Evolutionary conservation across 148 eudicot species (phyloP), one percentile per base, ranked within the genome.

Genomic region (Fallopia convolvulus): DNA sequence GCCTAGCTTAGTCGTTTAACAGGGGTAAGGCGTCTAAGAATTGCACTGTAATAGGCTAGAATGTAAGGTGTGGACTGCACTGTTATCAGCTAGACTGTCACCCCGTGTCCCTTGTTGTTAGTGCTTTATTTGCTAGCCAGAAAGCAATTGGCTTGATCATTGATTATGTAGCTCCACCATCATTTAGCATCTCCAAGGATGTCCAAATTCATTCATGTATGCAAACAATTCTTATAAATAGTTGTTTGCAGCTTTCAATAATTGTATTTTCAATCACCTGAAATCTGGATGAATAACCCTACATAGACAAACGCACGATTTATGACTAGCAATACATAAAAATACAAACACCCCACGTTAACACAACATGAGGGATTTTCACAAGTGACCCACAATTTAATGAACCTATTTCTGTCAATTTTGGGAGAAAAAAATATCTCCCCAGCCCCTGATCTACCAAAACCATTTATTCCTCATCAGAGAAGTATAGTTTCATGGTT

Each of bases 401-500:
- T 23, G 33, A 61, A 26, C 36, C 68, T 61, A 61, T 33, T 30
- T 15, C n/a, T 36, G 44, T 68, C 44, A 68, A 68, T 63, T 13
- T 36, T 3, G 20, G 42, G 5, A 36, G 36, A 68, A 36, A 15
- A 15, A 26, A 61, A 23, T 61, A 3, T 53, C 60, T 53, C 23
- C 9, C 60, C 60, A 58, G 30, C 30, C 65, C 3, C 65, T 21
- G 32, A 21, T 21, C 68, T 61, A 11, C 68, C 68, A 33, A 13
- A 66, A 13, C 40, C 72, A 15, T 36, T 68, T 68, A 68, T 36
- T 68, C 72, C 10, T 68, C 72, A 39, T 68, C 72, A 8, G 72
- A 68, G 72, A 33, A 68, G 44, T 68, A 68, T 46, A 68, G 8
- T 68, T 68, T 68, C 3, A 42, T 15, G 72, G 44, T 33, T 39